Percentiles rank a stretch among this genome's conserved stretches.
Evolutionary conservation across 1,139 yeast genomes (phyloP).

Genomic region (Geotrichum histeridarum): DNA sequence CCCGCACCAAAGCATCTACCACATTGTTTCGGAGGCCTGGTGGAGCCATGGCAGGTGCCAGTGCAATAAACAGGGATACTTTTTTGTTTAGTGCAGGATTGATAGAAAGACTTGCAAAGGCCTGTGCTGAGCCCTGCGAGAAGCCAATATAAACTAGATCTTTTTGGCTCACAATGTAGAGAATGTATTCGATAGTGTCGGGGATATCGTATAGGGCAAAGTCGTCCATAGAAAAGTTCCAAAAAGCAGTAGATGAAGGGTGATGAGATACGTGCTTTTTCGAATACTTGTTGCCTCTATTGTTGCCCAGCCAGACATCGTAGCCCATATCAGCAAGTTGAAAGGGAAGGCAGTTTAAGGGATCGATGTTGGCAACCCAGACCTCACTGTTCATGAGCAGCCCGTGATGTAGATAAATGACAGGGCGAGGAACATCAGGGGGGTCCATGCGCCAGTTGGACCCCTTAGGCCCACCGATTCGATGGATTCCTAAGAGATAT

Average conservation of each 20-base stretch:
- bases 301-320: conserved; percentile 92
- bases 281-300: conserved; percentile 84
- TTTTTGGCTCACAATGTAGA: conserved; percentile 42
- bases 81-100: conserved; percentile 63
- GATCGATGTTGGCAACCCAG: conserved; percentile 64
- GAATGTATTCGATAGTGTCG: conserved; percentile 59
- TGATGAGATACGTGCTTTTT: conserved; percentile 45
- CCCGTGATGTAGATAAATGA: conserved; percentile 86
- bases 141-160: conserved; percentile 71
- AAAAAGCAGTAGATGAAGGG: conserved; percentile 51
- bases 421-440: conserved; percentile 35
- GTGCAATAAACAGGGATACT: conserved; percentile 67
- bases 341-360: conserved; percentile 65
- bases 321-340: conserved; percentile 71
- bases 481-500: conserved; percentile 50
- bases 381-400: conserved; percentile 85
- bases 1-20: conserved; percentile 69
- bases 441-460: conserved; percentile 37
- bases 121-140: conserved; percentile 89
- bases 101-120: conserved; percentile 73
- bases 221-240: conserved; percentile 86
- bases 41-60: conserved; percentile 94
- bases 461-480: conserved; percentile 44
- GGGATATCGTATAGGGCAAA: conserved; percentile 83
- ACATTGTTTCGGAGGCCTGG: conserved; percentile 72